Evolutionary conservation across 495 filamentous ascomycete species (phyloP).

Genomic region (Choiromyces venosus): DNA sequence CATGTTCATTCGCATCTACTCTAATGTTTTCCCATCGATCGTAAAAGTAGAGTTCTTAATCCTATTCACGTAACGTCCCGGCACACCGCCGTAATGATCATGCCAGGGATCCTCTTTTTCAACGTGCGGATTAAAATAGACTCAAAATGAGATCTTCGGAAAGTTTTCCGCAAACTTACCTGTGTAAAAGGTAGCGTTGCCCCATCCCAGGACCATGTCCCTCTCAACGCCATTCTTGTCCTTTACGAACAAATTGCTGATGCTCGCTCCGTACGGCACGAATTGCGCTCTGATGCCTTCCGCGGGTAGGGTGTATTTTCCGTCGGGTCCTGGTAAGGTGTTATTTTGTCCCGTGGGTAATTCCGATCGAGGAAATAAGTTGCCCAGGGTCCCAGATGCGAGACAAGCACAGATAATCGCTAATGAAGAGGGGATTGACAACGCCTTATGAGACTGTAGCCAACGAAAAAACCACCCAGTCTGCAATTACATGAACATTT

Average conservation of each 20-base stretch:
- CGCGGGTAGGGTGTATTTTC: constrained; percentile 50
- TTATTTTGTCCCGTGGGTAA: too few species aligned
- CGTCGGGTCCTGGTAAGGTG: constrained; percentile 45
- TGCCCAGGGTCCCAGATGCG: too few species aligned
- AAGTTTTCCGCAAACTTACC: constrained; percentile 7
- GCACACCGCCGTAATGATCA: constrained; percentile 52
- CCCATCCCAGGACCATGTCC: constrained; percentile 54
- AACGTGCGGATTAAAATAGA: not conserved
- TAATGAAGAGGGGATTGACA: too few species aligned
- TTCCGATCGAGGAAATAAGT: too few species aligned
- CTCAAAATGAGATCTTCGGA: too few species aligned
- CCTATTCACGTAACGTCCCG: constrained; percentile 55
- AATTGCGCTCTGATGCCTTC: constrained; percentile 53
- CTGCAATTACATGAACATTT: too few species aligned
- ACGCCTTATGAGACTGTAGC: too few species aligned
- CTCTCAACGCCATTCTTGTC: constrained; percentile 54
- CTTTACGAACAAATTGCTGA: constrained; percentile 56
- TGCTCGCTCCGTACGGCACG: constrained; percentile 53
- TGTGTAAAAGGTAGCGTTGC: constrained; percentile 52
- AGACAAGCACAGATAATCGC: too few species aligned
- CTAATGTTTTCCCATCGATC: constrained; percentile 49
- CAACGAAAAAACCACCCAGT: too few species aligned
- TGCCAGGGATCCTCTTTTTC: constrained; percentile 45
- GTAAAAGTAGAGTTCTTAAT: constrained; percentile 53
- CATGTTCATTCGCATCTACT: constrained; percentile 55